These are phyloP conservation scores for Colletotrichum sp. DNA, from an alignment of 2,329 filamentous ascomycete genomes.

Conservation along the genomic window DNA sequence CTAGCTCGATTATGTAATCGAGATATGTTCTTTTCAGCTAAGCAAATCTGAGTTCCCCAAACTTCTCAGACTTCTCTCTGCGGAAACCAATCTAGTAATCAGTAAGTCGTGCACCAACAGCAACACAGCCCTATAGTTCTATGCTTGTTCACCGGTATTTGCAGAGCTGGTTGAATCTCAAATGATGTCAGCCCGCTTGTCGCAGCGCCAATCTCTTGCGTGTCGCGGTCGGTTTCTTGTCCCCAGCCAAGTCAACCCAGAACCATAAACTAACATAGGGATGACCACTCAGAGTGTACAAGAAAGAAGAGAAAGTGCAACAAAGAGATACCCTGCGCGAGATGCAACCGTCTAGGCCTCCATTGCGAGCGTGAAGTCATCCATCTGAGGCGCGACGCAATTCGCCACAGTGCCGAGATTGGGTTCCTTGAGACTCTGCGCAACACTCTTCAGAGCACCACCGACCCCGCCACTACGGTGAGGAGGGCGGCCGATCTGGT, in stretches of 20 bases:
- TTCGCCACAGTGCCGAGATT: neutral
- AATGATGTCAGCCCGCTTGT: neutral
- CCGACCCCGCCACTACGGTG: neutral
- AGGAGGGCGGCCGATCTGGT: neutral
- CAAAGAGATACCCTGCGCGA: neutral
- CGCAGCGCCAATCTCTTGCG: neutral
- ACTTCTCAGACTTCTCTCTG: neutral
- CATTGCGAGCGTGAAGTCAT: neutral
- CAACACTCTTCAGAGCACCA: neutral
- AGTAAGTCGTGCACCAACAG: neutral
- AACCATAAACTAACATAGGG: too few relatives aligned
- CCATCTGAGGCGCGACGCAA: neutral
- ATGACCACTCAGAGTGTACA: neutral
- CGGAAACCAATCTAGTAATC: rapidly evolving
- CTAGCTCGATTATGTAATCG: neutral
- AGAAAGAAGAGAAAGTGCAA: neutral
- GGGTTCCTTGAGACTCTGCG: neutral
- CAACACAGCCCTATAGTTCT: rapidly evolving
- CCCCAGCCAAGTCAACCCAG: too few relatives aligned
- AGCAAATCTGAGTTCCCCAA: neutral
- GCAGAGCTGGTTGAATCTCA: rapidly evolving
- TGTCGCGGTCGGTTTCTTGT: neutral
- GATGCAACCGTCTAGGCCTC: neutral
- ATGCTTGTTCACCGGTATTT: rapidly evolving
- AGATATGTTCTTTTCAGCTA: neutral